A percentile compares a stretch with the other conserved stretches of the same genome.
Evolutionary conservation across 192 early-diverging fungal species (phyloP).

Genomic region (Coemansia sp.): DNA sequence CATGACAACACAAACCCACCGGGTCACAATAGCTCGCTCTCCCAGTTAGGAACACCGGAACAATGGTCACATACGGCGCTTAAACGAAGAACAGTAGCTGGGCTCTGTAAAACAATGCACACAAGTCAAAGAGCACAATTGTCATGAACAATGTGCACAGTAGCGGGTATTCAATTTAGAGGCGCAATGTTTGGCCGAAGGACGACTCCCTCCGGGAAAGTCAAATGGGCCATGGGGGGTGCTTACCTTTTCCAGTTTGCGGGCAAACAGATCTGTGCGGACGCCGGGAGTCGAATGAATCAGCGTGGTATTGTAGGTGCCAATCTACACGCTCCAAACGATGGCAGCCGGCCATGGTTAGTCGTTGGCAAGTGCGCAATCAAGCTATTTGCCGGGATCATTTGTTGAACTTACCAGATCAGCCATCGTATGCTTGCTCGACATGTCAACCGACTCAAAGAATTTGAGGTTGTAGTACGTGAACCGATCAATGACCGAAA

Average conservation of each 20-base stretch:
- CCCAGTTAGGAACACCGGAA: not conserved
- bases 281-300: constrained; percentile 85
- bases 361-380: not conserved
- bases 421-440: constrained; percentile 67
- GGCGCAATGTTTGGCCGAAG: not conserved
- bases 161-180: not conserved
- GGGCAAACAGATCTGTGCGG: constrained; percentile 74
- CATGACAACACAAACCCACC: constrained; percentile 25
- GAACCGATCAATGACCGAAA: constrained; percentile 95
- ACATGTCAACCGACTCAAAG: constrained; percentile 79
- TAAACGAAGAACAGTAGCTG: not conserved
- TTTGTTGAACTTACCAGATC: constrained; percentile 58
- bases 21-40: not conserved
- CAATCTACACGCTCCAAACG: constrained; percentile 10
- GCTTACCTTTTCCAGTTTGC: constrained; percentile 72
- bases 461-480: constrained; percentile 95
- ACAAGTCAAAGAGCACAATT: not conserved
- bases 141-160: not conserved
- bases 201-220: no score
- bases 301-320: constrained; percentile 68
- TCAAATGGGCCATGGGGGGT: no score
- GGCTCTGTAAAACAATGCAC: not conserved
- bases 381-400: not conserved
- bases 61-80: not conserved
- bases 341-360: not conserved